Percentiles rank a stretch among this genome's conserved stretches.
Evolutionary conservation across 1,139 yeast species (phyloP).

Genomic region (Ogataea hybrid): DNA sequence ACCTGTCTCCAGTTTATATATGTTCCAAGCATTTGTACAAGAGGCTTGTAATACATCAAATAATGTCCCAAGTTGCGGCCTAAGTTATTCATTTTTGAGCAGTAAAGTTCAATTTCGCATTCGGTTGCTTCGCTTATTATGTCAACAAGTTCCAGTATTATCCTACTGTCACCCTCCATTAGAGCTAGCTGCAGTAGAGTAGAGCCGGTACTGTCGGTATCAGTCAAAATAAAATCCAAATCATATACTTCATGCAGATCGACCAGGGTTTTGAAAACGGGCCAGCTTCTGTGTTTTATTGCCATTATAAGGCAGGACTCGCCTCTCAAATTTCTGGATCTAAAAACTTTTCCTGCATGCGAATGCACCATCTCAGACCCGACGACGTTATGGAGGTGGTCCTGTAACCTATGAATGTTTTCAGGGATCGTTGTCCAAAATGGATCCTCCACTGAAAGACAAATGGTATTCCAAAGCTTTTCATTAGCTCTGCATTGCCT

Average conservation of each 20-base stretch:
- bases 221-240: constrained; percentile 65
- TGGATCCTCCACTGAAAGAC: too few relatives aligned
- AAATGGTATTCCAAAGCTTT: too few relatives aligned
- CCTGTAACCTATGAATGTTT: too few relatives aligned
- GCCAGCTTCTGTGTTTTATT: constrained; percentile 41
- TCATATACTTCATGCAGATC: constrained; percentile 51
- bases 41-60: constrained; percentile 54
- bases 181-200: constrained; percentile 63
- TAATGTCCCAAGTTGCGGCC: constrained; percentile 73
- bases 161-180: constrained; percentile 48
- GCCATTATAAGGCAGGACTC: constrained; percentile 66
- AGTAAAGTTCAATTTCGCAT: constrained; percentile 40
- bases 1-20: constrained; percentile 67
- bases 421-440: too few relatives aligned
- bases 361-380: too few relatives aligned
- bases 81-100: constrained; percentile 48
- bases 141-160: constrained; percentile 48
- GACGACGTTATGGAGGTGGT: too few relatives aligned
- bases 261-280: constrained; percentile 46
- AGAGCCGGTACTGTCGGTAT: constrained; percentile 48
- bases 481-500: too few relatives aligned
- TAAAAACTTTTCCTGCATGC: constrained; percentile 9
- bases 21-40: constrained; percentile 55
- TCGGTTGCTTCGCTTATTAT: constrained; percentile 45
- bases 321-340: constrained; percentile 58